Percentiles rank a stretch among this genome's conserved stretches.
Evolutionary conservation across 768 basidiomycete species (phyloP).

Genomic region (Mycena kentingensis): DNA sequence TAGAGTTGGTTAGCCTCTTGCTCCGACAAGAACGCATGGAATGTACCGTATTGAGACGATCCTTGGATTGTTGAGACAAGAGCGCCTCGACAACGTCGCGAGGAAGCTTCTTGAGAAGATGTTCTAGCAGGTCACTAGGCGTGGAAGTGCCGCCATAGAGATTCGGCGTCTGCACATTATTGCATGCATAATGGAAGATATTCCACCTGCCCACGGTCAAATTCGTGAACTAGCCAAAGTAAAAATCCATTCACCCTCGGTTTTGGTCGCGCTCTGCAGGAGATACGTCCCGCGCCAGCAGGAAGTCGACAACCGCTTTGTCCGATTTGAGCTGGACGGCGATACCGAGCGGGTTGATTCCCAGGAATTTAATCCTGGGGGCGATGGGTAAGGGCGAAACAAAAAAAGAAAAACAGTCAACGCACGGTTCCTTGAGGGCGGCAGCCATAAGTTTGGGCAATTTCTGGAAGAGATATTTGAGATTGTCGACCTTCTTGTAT

Average conservation of each 20-base stretch:
- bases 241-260: conserved; percentile 48
- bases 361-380: conserved; percentile 48
- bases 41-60: conserved; percentile 48
- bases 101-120: conserved; percentile 54
- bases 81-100: conserved; percentile 46
- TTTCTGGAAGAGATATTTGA: conserved; percentile 50
- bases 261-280: conserved; percentile 42
- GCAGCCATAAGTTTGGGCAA: conserved; percentile 43
- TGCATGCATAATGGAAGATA: conserved; percentile 50
- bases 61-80: conserved; percentile 48
- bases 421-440: conserved; percentile 47
- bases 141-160: neutral
- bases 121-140: conserved; percentile 36
- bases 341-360: conserved; percentile 46
- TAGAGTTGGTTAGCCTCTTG: neutral
- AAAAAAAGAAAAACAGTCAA: conserved; percentile 1
- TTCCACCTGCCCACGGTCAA: conserved; percentile 47
- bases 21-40: neutral
- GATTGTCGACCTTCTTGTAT: conserved; percentile 35
- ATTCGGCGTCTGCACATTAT: conserved; percentile 23
- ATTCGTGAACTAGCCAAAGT: neutral
- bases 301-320: conserved; percentile 47
- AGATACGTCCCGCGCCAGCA: conserved; percentile 49
- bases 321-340: conserved; percentile 37
- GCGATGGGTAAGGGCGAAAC: conserved; percentile 4